A percentile compares a stretch with the other conserved stretches of the same genome.
phyloP scores from a whole-genome alignment of 192 early-diverging fungal species.

The Gonapodya sp. region DNA sequence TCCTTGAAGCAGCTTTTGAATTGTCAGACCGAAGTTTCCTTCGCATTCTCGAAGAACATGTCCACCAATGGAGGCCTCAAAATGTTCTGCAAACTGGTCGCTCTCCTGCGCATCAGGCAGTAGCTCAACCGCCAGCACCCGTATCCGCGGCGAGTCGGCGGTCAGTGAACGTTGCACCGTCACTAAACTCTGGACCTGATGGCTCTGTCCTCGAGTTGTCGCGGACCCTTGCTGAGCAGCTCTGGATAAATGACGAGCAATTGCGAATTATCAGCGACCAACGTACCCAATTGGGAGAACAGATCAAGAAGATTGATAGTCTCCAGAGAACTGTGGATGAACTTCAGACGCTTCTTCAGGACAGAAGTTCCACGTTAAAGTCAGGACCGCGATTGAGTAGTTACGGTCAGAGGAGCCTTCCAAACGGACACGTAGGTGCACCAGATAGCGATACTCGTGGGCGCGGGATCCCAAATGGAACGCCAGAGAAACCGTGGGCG shows the following conservation, averaged over 20 bases:
- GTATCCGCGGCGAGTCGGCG: not conserved
- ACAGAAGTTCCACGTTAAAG: not conserved
- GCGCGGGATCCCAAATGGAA: not conserved
- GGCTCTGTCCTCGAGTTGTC: not conserved
- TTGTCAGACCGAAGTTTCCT: not conserved
- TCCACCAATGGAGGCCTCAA: not conserved
- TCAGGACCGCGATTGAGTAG: not conserved
- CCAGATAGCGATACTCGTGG: not conserved
- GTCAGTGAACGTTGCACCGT: not conserved
- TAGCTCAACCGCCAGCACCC: not conserved
- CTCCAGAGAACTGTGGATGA: not conserved
- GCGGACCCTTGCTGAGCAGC: not conserved
- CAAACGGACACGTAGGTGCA: not conserved
- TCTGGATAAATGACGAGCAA: not conserved
- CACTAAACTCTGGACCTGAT: not conserved
- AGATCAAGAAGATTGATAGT: not conserved
- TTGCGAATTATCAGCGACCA: slow-evolving; percentile 1
- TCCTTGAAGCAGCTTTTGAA: not conserved
- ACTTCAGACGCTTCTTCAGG: not conserved
- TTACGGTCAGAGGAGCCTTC: not conserved
- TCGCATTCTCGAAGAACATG: not conserved
- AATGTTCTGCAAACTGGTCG: not conserved
- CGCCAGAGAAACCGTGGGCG: not conserved
- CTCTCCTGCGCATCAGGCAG: not conserved
- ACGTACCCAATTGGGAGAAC: not conserved